Evolutionary conservation across 768 basidiomycete genomes (phyloP).

Genomic region (Amylocystis lapponica): DNA sequence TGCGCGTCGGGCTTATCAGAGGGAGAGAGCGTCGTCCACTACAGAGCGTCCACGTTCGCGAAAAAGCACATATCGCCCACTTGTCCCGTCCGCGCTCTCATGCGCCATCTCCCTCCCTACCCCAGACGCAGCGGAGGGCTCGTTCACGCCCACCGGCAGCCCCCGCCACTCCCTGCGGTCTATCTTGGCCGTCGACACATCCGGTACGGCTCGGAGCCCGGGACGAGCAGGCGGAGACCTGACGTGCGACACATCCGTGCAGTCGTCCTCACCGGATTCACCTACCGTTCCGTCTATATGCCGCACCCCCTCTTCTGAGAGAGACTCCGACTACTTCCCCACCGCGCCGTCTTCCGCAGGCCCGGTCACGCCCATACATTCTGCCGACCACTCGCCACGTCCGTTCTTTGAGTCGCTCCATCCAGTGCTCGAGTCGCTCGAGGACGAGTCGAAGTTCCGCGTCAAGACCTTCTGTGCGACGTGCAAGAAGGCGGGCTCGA

Average conservation of each 20-base stretch:
- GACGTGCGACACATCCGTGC: not conserved
- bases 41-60: not conserved
- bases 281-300: slow-evolving; percentile 23
- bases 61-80: slow-evolving; percentile 1
- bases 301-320: slow-evolving; percentile 23
- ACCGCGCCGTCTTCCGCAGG: slow-evolving; percentile 23
- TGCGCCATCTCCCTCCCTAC: slow-evolving; percentile 6
- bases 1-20: not conserved
- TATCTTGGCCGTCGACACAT: slow-evolving; percentile 8
- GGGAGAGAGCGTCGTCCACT: slow-evolving; percentile 8
- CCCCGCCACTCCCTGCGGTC: slow-evolving; percentile 15
- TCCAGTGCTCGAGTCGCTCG: slow-evolving; percentile 22
- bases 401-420: slow-evolving; percentile 9
- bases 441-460: slow-evolving; percentile 22
- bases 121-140: slow-evolving; percentile 15
- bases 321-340: slow-evolving; percentile 23
- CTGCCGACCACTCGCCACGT: slow-evolving; percentile 2
- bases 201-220: not conserved
- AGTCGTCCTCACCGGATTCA: slow-evolving; percentile 4
- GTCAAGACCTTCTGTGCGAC: slow-evolving; percentile 22
- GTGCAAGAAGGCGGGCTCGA: slow-evolving; percentile 23
- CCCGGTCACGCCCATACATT: slow-evolving; percentile 20
- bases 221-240: not conserved
- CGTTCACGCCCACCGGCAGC: slow-evolving; percentile 21
- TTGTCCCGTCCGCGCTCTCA: slow-evolving; percentile 10